A percentile compares a stretch with the other conserved stretches of the same genome.
phyloP scores from a whole-genome alignment of 2,329 filamentous ascomycete genomes.

The Scedosporium dehoogii region DNA sequence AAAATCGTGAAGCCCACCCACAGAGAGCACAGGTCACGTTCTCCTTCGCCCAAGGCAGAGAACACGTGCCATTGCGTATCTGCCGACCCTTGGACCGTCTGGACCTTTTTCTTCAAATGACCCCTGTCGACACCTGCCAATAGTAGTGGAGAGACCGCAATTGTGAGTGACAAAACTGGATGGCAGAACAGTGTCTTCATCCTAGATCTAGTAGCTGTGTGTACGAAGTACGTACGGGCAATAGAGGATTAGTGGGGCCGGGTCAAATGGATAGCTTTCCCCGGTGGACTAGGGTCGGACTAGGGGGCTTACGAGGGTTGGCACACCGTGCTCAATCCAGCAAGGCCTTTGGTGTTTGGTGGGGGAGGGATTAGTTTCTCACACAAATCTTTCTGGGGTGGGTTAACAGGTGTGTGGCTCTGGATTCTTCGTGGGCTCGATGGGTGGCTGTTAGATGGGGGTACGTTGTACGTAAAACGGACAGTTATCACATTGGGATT shows the following conservation, averaged over 20 bases:
- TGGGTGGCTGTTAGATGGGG: background rate
- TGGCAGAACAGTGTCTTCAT: background rate
- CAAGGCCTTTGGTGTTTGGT: background rate
- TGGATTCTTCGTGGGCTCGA: background rate
- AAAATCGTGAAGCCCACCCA: background rate
- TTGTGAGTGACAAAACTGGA: background rate
- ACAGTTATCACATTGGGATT: background rate
- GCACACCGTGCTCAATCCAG: background rate
- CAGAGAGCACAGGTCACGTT: background rate
- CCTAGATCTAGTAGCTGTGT: background rate
- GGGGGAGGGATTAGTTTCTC: background rate
- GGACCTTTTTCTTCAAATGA: background rate
- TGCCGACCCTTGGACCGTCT: background rate
- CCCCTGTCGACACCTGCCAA: background rate
- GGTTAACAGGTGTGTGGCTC: background rate
- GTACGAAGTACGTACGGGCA: background rate
- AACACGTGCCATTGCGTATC: background rate
- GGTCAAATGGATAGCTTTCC: background rate
- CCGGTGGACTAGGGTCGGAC: background rate
- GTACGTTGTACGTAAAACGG: constrained; percentile 2
- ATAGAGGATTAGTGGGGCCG: background rate
- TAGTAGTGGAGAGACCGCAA: background rate
- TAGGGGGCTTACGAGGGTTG: background rate
- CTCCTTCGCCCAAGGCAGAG: background rate
- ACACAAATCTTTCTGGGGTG: background rate